A percentile compares a stretch with the other conserved stretches of the same genome.
phyloP scores from a whole-genome alignment of 176 grass and related monocot genomes.

The Cenchrus americanus region DNA sequence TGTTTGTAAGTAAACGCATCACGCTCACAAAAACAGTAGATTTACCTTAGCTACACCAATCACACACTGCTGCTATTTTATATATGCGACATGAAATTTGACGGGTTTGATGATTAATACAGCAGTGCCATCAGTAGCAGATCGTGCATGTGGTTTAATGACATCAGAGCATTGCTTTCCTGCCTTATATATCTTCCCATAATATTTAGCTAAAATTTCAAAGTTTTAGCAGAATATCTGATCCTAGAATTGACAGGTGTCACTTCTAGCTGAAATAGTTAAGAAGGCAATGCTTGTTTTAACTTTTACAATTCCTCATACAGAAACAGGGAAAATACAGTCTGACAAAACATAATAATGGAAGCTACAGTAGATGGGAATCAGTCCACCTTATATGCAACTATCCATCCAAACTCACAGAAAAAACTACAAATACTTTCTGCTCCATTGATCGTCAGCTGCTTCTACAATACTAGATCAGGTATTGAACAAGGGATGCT shows the following conservation, averaged over 20 bases:
- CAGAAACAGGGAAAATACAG: neutral
- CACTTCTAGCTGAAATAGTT: neutral
- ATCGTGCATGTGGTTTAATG: neutral
- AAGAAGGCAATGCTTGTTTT: neutral
- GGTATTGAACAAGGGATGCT: neutral
- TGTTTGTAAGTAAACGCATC: neutral
- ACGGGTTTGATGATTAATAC: neutral
- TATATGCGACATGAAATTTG: neutral
- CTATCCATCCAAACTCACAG: neutral
- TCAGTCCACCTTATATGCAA: neutral
- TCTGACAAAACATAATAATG: neutral
- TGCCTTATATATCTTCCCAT: neutral
- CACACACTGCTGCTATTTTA: neutral
- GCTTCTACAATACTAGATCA: neutral
- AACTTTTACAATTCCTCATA: neutral
- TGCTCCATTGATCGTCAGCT: neutral
- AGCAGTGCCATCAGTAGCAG: neutral
- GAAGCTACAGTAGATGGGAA: neutral
- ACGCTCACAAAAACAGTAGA: neutral
- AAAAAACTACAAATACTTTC: neutral
- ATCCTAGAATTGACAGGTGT: neutral
- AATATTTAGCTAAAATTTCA: neutral
- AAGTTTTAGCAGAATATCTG: neutral
- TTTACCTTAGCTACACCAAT: neutral
- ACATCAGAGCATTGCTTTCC: neutral